Conservation (phyloP, 2,329 filamentous ascomycete genomes). For the Trichoderma gracile region DNA sequence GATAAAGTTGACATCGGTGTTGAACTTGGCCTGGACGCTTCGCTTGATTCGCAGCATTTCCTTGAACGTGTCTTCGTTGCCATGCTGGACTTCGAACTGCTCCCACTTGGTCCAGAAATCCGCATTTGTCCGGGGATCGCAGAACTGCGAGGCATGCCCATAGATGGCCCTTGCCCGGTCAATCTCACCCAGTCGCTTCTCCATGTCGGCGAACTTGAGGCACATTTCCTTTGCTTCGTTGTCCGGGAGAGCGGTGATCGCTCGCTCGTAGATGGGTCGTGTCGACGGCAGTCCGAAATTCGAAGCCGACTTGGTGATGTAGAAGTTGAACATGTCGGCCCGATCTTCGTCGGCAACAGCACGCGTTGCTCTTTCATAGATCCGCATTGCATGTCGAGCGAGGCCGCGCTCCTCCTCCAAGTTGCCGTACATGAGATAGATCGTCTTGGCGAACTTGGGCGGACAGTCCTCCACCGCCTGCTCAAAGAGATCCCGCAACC, state of each 20-base stretch:
- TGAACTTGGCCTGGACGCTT: slow-evolving; percentile 96
- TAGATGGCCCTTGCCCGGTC: slow-evolving; percentile 95
- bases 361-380: slow-evolving; percentile 94
- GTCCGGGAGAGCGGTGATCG: slow-evolving; percentile 91
- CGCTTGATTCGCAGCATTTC: slow-evolving; percentile 98
- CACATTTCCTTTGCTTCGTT: slow-evolving; percentile 96
- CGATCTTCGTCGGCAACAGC: slow-evolving; percentile 93
- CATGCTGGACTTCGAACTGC: slow-evolving; percentile 93
- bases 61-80: slow-evolving; percentile 99
- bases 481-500: slow-evolving; percentile 91
- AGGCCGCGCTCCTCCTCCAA: slow-evolving; percentile 94
- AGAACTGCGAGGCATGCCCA: slow-evolving; percentile 95
- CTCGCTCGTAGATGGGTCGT: slow-evolving; percentile 91
- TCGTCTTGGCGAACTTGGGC: slow-evolving; percentile 90
- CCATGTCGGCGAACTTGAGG: slow-evolving; percentile 97
- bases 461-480: slow-evolving; percentile 95
- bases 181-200: slow-evolving; percentile 86
- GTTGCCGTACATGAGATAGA: slow-evolving; percentile 98
- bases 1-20: slow-evolving; percentile 98
- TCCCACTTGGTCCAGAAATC: slow-evolving; percentile 98
- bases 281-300: slow-evolving; percentile 97
- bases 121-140: slow-evolving; percentile 86
- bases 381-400: slow-evolving; percentile 95
- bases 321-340: slow-evolving; percentile 98
- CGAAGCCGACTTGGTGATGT: slow-evolving; percentile 97